Base-by-base conservation (phyloP, 2,329 filamentous ascomycete species). In the Aspergillus pseudonomiae region DNA sequence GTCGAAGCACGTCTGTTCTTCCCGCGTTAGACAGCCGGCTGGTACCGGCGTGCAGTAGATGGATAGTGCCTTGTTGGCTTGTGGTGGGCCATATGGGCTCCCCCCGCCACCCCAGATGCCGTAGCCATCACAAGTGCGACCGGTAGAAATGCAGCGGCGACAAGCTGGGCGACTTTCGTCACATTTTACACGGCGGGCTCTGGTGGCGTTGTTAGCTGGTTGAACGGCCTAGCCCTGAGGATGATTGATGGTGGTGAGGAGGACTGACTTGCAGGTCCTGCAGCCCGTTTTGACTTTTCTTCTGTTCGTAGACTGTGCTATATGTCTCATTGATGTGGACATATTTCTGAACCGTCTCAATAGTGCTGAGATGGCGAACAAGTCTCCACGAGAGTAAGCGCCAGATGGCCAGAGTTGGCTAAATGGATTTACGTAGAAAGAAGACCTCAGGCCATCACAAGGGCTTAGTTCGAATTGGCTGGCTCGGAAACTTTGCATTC, bases 91-190 rank as follows among this genome's bases (percentile, higher is more conserved):
- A 21, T 26, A 24, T 10, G 21, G n/a, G 10, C 21, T 46, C n/a
- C 43, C 14, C 9, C 43, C 76, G 4, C 78, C 76, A 28, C 78
- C 77, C 77, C 77, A 78, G 46, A 82, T 71, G 0, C 79, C 80
- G 64, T 82, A 82, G 16, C 81, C 80, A 57, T 81, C 70, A 28
- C 54, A 57, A 21, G 34, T 19, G 16, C 54, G 24, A n/a, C 54
- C 54, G 2, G 21, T 41, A 43, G 9, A 41, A 11, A 43, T 28
- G 19, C 34, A 57, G 41, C 34, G 32, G 21, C 21, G 54, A 28
- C 54, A 57, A 4, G 54, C 28, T 12, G 36, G 54, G 9, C 41
- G 36, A 4, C n/a, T 6, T 10, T 57, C 54, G 36, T 57, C 54
- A n/a, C 54, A 57, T 57, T 57, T 57, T 10, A 57, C 34, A 19